These are phyloP conservation scores for Sarocladium brachiariae DNA, from an alignment of 2,329 filamentous ascomycete species.

Conservation along the genomic window DNA sequence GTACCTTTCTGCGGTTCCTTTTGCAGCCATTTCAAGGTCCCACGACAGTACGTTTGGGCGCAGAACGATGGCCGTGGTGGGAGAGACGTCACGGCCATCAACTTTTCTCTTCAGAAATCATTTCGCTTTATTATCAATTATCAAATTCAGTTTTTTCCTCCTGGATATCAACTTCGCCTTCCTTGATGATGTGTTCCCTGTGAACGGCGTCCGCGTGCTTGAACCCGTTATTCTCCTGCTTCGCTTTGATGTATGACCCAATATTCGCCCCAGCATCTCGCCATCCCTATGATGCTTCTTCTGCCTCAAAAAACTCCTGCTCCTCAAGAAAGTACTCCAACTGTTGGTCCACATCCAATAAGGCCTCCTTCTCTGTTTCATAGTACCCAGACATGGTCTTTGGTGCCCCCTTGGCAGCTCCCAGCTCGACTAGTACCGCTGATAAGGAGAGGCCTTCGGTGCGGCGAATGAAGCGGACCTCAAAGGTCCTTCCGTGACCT, in stretches of 20 bases:
- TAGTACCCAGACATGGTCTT: constrained; percentile 6
- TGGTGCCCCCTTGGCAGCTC: background rate
- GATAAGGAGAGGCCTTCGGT: background rate
- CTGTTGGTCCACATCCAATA: constrained; percentile 1
- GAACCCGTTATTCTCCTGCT: no score
- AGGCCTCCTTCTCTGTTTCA: background rate
- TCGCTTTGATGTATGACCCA: no score
- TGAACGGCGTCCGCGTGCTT: no score
- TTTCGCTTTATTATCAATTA: constrained; percentile 1
- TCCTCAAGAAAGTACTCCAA: constrained; percentile 4
- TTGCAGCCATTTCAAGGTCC: constrained; percentile 20
- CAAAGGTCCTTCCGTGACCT: background rate
- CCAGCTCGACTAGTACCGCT: constrained; percentile 1
- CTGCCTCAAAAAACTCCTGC: background rate
- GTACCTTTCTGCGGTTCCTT: background rate
- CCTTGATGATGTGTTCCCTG: no score
- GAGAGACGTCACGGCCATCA: constrained; percentile 53
- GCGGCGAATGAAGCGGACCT: background rate
- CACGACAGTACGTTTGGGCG: constrained; percentile 37
- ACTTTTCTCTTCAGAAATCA: constrained; percentile 5
- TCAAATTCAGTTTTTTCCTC: background rate
- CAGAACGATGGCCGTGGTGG: constrained; percentile 39
- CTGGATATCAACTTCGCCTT: no score
- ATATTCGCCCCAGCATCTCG: no score
- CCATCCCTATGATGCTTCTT: background rate